These are phyloP conservation scores for Fragaria ananassa DNA, from an alignment of 306 rosid species.

Conservation along the genomic window DNA sequence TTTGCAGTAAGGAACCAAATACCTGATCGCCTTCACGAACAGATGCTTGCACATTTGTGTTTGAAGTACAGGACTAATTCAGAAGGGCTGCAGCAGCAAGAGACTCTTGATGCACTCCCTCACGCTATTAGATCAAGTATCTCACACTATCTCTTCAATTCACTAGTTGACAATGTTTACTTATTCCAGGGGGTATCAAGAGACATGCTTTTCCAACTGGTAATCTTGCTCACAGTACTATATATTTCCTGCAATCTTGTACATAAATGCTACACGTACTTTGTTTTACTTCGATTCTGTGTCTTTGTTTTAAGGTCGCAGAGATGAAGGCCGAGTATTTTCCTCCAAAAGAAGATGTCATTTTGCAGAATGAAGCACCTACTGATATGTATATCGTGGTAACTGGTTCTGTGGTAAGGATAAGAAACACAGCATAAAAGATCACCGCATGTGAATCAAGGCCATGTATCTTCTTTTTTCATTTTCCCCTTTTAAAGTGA, in stretches of 20 bases:
- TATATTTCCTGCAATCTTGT: neutral
- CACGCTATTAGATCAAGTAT: conserved; percentile 76
- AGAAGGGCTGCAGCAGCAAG: conserved; percentile 89
- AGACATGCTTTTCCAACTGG: conserved; percentile 82
- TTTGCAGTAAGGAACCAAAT: conserved; percentile 64
- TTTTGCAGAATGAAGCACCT: conserved; percentile 86
- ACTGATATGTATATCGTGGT: conserved; percentile 72
- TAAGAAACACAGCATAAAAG: neutral
- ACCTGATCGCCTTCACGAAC: conserved; percentile 66
- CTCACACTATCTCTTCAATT: conserved; percentile 55
- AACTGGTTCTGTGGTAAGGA: conserved; percentile 67
- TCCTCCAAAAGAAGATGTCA: conserved; percentile 86
- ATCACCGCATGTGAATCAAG: conserved; percentile 3
- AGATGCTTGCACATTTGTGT: conserved; percentile 75
- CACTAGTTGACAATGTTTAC: conserved; percentile 56
- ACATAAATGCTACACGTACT: neutral
- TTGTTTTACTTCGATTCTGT: conserved; percentile 1
- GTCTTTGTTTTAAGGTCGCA: conserved; percentile 48
- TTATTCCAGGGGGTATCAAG: conserved; percentile 65
- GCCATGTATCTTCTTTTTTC: neutral
- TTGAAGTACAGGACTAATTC: conserved; percentile 69
- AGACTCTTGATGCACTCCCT: conserved; percentile 69
- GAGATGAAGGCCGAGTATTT: conserved; percentile 92
- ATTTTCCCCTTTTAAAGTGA: neutral
- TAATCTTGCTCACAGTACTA: conserved; percentile 23